Base-by-base conservation (phyloP, 176 grass and related monocot genomes). In the Alopecurus myosuroides region DNA sequence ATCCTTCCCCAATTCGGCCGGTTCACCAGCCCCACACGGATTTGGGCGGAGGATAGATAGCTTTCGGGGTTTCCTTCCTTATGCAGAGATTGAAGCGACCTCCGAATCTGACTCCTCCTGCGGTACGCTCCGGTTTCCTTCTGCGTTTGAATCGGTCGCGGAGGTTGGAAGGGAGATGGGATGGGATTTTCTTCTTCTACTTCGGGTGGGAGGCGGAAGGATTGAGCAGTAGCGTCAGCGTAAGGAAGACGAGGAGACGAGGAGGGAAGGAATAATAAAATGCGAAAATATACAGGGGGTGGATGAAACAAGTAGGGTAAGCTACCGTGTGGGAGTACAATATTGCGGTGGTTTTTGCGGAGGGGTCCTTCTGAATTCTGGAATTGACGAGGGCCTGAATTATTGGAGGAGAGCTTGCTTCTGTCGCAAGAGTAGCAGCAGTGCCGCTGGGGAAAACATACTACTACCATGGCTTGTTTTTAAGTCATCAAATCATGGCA, bases 21-120 rank as follows among this genome's bases (percentile, higher is more conserved):
- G 39, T 90, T 76, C 67, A 87, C 89, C 85, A 84, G 49, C 55
- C 81, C 85, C 37, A 13, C 80, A 87, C 74, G 80, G 76, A 90
- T 84, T 81, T 66, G 88, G 70, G 30, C 5, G 1, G 18, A 31
- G 70, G 36, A 30, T 74, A 30, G 77, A 22, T 62, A 66, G 69
- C 46, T 80, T 85, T 49, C 26, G 70, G 88, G 82, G 57, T 81
- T 84, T 61, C 80, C 66, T 67, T 74, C 70, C 66, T 49, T 76
- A 74, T 73, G 51, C 25, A 22, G 23, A 70, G 78, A 81, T 15
- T 76, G 89, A 90, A 78, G 64, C 68, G 67, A 86, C 74, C 80
- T 79, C 80, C 80, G 45, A 79, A 87, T 72, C 84, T 14, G 42
- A 74, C 29, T 78, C 87, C 71, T 71, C 88, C 63, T 73, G 55